phyloP scores from a whole-genome alignment of 352 stramenopile genomes.

The Globisporangium okanoganense region DNA sequence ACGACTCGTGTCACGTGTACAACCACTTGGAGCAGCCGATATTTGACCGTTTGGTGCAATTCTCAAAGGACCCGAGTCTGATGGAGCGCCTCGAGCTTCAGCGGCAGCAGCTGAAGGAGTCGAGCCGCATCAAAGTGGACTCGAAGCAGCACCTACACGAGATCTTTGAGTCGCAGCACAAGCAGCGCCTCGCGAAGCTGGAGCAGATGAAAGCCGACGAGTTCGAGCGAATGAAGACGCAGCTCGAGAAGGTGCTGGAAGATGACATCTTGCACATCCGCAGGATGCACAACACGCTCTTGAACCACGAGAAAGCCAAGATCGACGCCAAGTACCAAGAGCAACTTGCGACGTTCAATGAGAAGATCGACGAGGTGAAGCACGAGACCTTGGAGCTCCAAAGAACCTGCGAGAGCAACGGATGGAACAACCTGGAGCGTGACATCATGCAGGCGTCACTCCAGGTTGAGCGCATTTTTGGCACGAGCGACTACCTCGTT shows the following conservation, averaged over 20 bases:
- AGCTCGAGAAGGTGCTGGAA: constrained; percentile 47
- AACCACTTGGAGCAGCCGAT: constrained; percentile 72
- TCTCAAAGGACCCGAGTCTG: constrained; percentile 58
- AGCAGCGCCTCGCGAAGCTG: constrained; percentile 32
- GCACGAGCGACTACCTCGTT: constrained; percentile 64
- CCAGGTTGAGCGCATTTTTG: constrained; percentile 68
- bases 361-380: constrained; percentile 40
- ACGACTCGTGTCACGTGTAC: constrained; percentile 47
- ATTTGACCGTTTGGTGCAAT: constrained; percentile 60
- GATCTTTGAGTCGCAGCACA: constrained; percentile 44
- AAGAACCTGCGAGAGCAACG: constrained; percentile 40
- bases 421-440: constrained; percentile 54
- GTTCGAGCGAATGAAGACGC: constrained; percentile 34
- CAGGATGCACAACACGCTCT: constrained; percentile 49
- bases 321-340: constrained; percentile 61
- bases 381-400: constrained; percentile 43
- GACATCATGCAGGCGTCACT: constrained; percentile 44
- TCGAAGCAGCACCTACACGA: constrained; percentile 37
- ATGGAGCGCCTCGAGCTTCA: constrained; percentile 51
- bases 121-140: constrained; percentile 47
- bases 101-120: constrained; percentile 44
- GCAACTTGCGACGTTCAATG: constrained; percentile 30
- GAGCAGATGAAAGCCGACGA: constrained; percentile 34
- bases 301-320: constrained; percentile 58
- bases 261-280: constrained; percentile 62